These are phyloP conservation scores for Globisporangium alternatum DNA, from an alignment of 352 stramenopile species.

Conservation along the genomic window DNA sequence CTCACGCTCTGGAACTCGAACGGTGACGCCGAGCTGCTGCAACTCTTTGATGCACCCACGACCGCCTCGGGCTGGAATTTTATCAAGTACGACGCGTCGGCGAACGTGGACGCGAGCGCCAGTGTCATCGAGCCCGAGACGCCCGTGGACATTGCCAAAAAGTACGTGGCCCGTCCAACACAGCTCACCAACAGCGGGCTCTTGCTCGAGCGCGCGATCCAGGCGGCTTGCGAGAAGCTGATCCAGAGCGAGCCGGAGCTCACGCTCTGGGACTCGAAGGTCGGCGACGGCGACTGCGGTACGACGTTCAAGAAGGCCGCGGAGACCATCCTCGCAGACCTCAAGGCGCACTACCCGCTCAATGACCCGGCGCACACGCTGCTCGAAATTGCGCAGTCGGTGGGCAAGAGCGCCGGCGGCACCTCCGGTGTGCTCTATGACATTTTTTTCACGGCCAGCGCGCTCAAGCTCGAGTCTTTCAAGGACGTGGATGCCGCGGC, in stretches of 20 bases:
- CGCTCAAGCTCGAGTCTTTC: constrained; percentile 46
- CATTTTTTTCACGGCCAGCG: constrained; percentile 87
- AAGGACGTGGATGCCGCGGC: constrained; percentile 28
- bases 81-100: constrained; percentile 38
- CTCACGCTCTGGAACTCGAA: constrained; percentile 88
- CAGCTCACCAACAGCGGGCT: constrained; percentile 36
- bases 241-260: constrained; percentile 89
- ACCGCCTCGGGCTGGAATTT: constrained; percentile 69
- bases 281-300: constrained; percentile 97
- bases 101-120: constrained; percentile 20
- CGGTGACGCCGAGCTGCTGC: constrained; percentile 42
- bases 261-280: constrained; percentile 94
- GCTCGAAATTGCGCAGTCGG: constrained; percentile 55
- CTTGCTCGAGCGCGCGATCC: constrained; percentile 59
- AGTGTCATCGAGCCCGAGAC: constrained; percentile 33
- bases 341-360: constrained; percentile 57
- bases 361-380: constrained; percentile 57
- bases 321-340: constrained; percentile 71
- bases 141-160: constrained; percentile 19
- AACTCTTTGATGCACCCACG: constrained; percentile 56
- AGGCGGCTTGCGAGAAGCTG: constrained; percentile 68
- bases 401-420: constrained; percentile 86
- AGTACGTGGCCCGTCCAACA: constrained; percentile 34
- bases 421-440: constrained; percentile 94
- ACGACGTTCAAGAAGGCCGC: constrained; percentile 94